phyloP scores from a whole-genome alignment of 441 rosid genomes.

The Flueggea neowawraea region DNA sequence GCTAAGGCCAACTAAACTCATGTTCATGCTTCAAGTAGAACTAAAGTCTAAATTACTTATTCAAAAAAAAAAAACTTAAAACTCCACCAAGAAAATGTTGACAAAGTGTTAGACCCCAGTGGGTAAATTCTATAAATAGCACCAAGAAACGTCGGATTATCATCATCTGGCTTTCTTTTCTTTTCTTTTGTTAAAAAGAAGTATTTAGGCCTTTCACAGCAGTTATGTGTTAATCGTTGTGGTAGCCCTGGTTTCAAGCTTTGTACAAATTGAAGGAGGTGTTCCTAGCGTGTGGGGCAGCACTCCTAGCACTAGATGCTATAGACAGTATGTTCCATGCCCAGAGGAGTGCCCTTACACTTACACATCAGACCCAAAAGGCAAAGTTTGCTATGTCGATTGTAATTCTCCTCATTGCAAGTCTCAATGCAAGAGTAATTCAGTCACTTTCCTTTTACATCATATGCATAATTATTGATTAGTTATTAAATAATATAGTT shows the following conservation, averaged over 20 bases:
- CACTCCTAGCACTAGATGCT: conserved; percentile 17
- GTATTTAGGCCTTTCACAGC: not conserved
- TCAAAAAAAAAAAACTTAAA: too few species aligned
- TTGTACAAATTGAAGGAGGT: conserved; percentile 14
- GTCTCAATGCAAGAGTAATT: conserved; percentile 48
- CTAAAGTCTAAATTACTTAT: too few species aligned
- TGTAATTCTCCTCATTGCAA: conserved; percentile 58
- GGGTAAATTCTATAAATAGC: not conserved
- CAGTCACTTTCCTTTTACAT: not conserved
- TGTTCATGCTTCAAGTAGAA: too few species aligned
- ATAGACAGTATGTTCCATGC: conserved; percentile 8
- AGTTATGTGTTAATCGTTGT: conserved; percentile 2
- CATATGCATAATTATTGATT: not conserved
- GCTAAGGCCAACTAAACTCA: too few species aligned
- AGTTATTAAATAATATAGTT: too few species aligned
- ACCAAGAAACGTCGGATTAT: not conserved
- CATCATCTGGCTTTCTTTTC: not conserved
- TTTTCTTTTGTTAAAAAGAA: not conserved
- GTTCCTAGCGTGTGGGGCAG: not conserved
- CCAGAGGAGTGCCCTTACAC: conserved; percentile 29
- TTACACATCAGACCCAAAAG: conserved; percentile 23
- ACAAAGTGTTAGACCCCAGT: too few species aligned
- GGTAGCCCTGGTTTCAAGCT: conserved; percentile 13
- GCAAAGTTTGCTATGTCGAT: conserved; percentile 57
- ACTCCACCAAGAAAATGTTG: too few species aligned